A percentile compares a stretch with the other conserved stretches of the same genome.
phyloP scores from a whole-genome alignment of 768 basidiomycete genomes.

The Clitopilus hobsonii region DNA sequence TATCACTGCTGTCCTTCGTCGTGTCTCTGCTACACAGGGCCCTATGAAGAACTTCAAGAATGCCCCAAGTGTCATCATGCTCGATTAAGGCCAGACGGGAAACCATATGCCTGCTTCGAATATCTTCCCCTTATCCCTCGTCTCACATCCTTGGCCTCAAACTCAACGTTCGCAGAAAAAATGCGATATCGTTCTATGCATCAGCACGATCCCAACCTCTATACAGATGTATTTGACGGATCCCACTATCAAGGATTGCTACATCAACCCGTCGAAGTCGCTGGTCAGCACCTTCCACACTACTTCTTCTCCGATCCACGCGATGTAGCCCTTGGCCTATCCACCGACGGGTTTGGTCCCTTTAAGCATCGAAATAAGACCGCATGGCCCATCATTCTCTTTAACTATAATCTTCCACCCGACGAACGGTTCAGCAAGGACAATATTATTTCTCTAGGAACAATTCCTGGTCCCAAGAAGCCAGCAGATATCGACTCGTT shows the following conservation, averaged over 20 bases:
- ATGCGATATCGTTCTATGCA: not conserved
- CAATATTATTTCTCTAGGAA: constrained; percentile 27
- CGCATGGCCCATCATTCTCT: constrained; percentile 32
- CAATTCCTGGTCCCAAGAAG: constrained; percentile 36
- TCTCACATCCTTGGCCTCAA: not conserved
- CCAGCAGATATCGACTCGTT: constrained; percentile 34
- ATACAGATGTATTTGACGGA: not conserved
- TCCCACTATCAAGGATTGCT: not conserved
- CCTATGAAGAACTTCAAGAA: not conserved
- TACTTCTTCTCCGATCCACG: not conserved
- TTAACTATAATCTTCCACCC: constrained; percentile 25
- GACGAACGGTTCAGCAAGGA: constrained; percentile 24
- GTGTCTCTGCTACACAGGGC: not conserved
- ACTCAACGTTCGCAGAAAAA: not conserved
- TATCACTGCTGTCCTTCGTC: not conserved
- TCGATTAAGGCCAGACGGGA: not conserved
- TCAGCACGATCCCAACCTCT: not conserved
- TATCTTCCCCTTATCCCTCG: not conserved
- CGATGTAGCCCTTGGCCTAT: not conserved
- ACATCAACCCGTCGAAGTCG: not conserved
- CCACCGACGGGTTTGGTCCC: constrained; percentile 10
- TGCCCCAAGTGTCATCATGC: not conserved
- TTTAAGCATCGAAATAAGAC: constrained; percentile 23
- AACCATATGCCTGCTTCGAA: not conserved
- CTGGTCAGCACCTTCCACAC: not conserved